These are phyloP conservation scores for Termitomyces titanicus DNA, from an alignment of 768 basidiomycete genomes.

Conservation along the genomic window DNA sequence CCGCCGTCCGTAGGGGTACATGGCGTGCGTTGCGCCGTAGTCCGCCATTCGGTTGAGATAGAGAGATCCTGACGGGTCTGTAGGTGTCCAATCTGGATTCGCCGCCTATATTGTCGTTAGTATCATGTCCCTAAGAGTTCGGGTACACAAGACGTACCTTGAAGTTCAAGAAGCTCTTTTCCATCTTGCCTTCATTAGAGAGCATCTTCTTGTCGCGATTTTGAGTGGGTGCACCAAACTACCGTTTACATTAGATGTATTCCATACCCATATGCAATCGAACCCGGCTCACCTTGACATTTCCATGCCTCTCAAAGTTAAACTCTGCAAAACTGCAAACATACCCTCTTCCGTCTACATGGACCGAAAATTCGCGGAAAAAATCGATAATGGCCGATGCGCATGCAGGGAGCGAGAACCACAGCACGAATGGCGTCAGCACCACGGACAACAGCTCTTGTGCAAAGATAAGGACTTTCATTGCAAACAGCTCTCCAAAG, in stretches of 20 bases:
- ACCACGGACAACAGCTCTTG: conserved; percentile 90
- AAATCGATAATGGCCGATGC: conserved; percentile 94
- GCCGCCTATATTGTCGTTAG: conserved; percentile 53
- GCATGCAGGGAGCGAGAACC: conserved; percentile 87
- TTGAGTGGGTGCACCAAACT: conserved; percentile 84
- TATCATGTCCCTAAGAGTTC: neutral
- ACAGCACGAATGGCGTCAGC: conserved; percentile 90
- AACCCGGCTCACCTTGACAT: conserved; percentile 62
- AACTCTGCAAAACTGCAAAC: conserved; percentile 99
- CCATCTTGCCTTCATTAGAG: conserved; percentile 97
- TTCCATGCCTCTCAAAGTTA: conserved; percentile 93
- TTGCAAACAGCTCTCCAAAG: conserved; percentile 89
- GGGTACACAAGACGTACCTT: conserved; percentile 43
- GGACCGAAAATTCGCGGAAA: conserved; percentile 96
- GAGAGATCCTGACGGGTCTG: conserved; percentile 86
- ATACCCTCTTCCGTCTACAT: conserved; percentile 94
- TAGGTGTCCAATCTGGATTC: conserved; percentile 93
- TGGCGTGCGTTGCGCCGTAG: conserved; percentile 47
- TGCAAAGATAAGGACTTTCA: conserved; percentile 85
- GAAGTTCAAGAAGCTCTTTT: conserved; percentile 95
- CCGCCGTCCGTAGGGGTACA: conserved; percentile 28
- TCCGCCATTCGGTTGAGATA: conserved; percentile 86
- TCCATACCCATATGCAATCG: neutral
- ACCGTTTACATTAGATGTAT: neutral
- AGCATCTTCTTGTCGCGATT: conserved; percentile 71